Evolutionary conservation across 1,284 basidiomycete genomes (phyloP).

Genomic region (Sanguinoderma infundibulare): DNA sequence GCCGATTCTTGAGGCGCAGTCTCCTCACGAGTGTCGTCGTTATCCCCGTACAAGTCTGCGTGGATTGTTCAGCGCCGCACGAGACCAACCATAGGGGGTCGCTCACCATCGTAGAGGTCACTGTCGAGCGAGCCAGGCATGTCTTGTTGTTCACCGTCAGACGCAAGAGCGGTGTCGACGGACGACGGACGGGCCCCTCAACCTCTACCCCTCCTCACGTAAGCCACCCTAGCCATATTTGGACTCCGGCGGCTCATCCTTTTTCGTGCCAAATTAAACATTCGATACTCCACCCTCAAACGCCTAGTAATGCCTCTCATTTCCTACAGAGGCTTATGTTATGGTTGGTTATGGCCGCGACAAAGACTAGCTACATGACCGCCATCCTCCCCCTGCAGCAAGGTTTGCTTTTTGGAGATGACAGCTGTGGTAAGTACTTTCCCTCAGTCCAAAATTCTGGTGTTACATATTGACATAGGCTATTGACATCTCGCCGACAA

Average conservation of each 20-base stretch:
- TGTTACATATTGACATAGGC: too few relatives aligned
- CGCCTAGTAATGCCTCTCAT: too few relatives aligned
- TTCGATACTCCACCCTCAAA: neutral
- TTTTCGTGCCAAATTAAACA: neutral
- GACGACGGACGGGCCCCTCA: neutral
- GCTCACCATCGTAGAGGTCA: conserved; percentile 33
- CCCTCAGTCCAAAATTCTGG: too few relatives aligned
- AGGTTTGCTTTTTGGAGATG: too few relatives aligned
- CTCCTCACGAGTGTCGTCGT: conserved; percentile 25
- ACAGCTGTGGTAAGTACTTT: too few relatives aligned
- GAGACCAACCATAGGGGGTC: neutral
- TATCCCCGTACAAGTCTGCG: conserved; percentile 31
- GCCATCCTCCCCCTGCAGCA: too few relatives aligned
- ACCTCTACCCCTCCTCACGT: neutral
- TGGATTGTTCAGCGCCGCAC: neutral
- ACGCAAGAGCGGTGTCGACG: neutral
- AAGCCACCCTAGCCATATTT: neutral
- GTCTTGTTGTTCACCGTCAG: conserved; percentile 11
- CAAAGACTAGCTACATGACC: too few relatives aligned
- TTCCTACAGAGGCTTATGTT: too few relatives aligned
- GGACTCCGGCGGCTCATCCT: neutral
- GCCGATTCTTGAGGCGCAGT: conserved; percentile 15
- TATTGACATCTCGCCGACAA: too few relatives aligned
- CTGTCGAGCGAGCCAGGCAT: conserved; percentile 30
- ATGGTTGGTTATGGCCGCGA: too few relatives aligned